Evolutionary conservation across 179 eudicot species (phyloP).

Genomic region (Dionaea muscipula): DNA sequence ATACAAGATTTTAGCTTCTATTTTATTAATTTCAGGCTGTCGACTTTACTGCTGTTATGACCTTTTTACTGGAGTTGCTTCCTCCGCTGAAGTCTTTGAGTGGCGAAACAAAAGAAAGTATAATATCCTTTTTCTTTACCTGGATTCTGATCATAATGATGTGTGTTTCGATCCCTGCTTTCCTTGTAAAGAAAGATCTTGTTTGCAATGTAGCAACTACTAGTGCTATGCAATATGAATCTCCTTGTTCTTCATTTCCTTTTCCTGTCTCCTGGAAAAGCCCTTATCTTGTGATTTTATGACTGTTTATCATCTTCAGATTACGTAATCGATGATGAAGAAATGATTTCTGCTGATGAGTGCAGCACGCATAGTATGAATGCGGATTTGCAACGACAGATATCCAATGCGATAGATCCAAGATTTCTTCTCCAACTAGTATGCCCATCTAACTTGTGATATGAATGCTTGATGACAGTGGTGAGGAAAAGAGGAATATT

Average conservation of each 20-base stretch:
- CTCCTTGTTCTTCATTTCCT: background rate
- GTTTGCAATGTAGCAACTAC: background rate
- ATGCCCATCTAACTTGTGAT: slow-evolving; percentile 9
- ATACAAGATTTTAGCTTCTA: background rate
- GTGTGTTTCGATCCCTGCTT: background rate
- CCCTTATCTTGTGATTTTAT: background rate
- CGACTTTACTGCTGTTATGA: slow-evolving; percentile 67
- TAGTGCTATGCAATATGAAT: background rate
- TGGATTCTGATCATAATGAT: background rate
- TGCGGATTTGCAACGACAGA: slow-evolving; percentile 58
- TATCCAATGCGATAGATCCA: slow-evolving; percentile 60
- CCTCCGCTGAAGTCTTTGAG: slow-evolving; percentile 52
- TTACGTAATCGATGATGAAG: slow-evolving; percentile 52
- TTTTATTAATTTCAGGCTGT: slow-evolving; percentile 38
- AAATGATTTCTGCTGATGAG: slow-evolving; percentile 50
- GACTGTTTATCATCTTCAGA: slow-evolving; percentile 21
- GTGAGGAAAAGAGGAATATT: background rate
- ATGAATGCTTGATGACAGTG: background rate
- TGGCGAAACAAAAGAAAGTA: slow-evolving; percentile 41
- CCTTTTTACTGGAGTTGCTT: slow-evolving; percentile 69
- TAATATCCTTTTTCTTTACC: slow-evolving; percentile 6
- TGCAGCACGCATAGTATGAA: slow-evolving; percentile 27
- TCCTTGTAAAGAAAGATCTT: background rate
- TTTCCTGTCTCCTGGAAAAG: background rate
- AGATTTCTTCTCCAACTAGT: slow-evolving; percentile 83